phyloP scores from a whole-genome alignment of 2,329 filamentous ascomycete genomes.

The Capronia epimyces region DNA sequence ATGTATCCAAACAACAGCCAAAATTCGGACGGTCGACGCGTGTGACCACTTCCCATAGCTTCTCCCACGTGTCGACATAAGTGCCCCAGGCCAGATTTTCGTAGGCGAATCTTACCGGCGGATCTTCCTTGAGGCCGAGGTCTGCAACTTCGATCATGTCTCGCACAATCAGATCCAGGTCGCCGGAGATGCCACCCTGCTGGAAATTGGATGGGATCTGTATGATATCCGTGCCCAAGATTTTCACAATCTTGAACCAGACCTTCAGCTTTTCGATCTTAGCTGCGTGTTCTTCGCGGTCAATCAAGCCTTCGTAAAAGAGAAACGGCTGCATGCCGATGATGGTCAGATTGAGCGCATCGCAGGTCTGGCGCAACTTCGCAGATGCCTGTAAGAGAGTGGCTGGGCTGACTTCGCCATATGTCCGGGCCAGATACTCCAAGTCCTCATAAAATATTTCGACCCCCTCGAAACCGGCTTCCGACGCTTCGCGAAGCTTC shows the following conservation, averaged over 20 bases:
- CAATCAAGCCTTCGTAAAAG: constrained; percentile 67
- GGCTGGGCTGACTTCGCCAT: constrained; percentile 27
- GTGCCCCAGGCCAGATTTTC: constrained; percentile 69
- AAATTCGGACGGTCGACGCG: constrained; percentile 64
- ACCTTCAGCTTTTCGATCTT: constrained; percentile 57
- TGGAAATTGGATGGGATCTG: constrained; percentile 69
- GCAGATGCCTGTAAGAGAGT: constrained; percentile 56
- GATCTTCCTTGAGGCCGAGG: constrained; percentile 53
- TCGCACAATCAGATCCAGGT: constrained; percentile 48
- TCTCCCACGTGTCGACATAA: constrained; percentile 64
- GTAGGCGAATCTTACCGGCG: constrained; percentile 62
- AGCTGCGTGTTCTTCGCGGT: constrained; percentile 54
- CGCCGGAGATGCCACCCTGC: constrained; percentile 36
- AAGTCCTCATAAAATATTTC: constrained; percentile 77
- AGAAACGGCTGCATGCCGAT: constrained; percentile 63
- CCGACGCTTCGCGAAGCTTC: constrained; percentile 63
- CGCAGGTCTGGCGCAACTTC: constrained; percentile 48
- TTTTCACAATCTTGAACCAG: constrained; percentile 64
- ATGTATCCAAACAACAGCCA: constrained; percentile 70
- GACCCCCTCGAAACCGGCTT: constrained; percentile 63
- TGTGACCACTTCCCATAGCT: constrained; percentile 62
- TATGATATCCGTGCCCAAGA: constrained; percentile 64
- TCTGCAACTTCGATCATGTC: constrained; percentile 47
- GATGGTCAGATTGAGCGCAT: constrained; percentile 8
- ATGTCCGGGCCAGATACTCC: constrained; percentile 49